Evolutionary conservation across 179 eudicot species (phyloP).

Genomic region (Carnegiea gigantea): DNA sequence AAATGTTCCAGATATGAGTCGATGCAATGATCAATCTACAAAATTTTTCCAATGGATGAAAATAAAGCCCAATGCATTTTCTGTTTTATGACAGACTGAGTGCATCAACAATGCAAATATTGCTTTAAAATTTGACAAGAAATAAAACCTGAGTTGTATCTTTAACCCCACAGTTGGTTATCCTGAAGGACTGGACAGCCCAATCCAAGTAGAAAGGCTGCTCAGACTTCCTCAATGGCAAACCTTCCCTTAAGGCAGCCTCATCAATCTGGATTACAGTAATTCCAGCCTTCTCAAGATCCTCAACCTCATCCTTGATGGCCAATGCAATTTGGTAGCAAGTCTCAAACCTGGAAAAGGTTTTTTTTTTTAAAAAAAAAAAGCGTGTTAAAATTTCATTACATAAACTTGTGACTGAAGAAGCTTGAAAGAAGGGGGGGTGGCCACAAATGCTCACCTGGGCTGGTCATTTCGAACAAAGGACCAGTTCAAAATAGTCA

Average conservation of each 20-base stretch:
- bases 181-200: slow-evolving; percentile 84
- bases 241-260: slow-evolving; percentile 77
- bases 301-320: slow-evolving; percentile 45
- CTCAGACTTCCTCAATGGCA: slow-evolving; percentile 77
- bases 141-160: slow-evolving; percentile 63
- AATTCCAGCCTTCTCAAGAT: slow-evolving; percentile 40
- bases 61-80: too few species aligned
- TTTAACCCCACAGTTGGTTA: slow-evolving; percentile 63
- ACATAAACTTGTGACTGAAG: background rate
- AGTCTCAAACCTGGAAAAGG: slow-evolving; percentile 48
- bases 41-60: too few species aligned
- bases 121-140: background rate
- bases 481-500: slow-evolving; percentile 75
- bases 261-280: slow-evolving; percentile 84
- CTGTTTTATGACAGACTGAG: background rate
- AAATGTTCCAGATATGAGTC: too few species aligned
- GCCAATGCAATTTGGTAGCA: slow-evolving; percentile 73
- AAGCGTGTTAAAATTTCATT: background rate
- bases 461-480: slow-evolving; percentile 71
- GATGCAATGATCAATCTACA: too few species aligned
- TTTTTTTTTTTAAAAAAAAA: background rate
- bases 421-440: background rate
- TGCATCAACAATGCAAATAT: slow-evolving; percentile 8
- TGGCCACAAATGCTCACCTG: slow-evolving; percentile 26
- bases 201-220: slow-evolving; percentile 69